Base-by-base conservation (phyloP, 176 grass and related monocot species). In the Coix lacrymajobi region DNA sequence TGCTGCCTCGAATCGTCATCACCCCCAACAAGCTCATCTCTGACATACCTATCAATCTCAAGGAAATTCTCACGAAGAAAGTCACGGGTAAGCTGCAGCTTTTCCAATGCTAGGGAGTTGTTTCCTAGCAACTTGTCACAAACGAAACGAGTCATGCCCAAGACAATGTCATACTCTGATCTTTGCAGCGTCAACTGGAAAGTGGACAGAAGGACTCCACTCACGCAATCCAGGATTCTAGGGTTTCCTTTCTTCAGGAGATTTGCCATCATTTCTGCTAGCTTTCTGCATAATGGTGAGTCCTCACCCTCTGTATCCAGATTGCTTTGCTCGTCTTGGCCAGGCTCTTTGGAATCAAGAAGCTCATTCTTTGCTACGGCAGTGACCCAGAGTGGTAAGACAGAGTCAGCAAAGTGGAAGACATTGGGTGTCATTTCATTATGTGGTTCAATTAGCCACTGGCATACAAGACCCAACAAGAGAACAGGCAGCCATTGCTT, bases 401-500 rank as follows among this genome's bases (percentile, higher is more conserved):
- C 60, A 64, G 54, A 71, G 34, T 34, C 79, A 74, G 66, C 51
- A 22, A 90, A 48, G 49, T 64, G 73, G 73, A 33, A 86, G 11
- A 31, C 15, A 22, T 88, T 85, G 25, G 85, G 63, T 70, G 62
- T 39, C 44, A 67, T 40, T 25, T 82, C 85, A 66, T 82, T 83
- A 29, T 82, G 81, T 41, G 84, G 32, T 54, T 67, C 68, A 44
- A 84, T 69, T 62, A 95, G 81, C 76, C 76, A 84, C 31, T 78
- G 77, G 84, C 87, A 89, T 71, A 89, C 92, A 26, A 98, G 70
- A 57, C 91, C 92, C 68, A 98, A 41, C 81, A 98, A 64, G 64
- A 98, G 81, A 81, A 91, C 57, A 79, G 91, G 92, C 38, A 98
- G 80, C 96, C 96, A 98, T 72, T 83, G 76, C 71, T 95, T 95